These are phyloP conservation scores for Alternaria alternata DNA, from an alignment of 2,329 filamentous ascomycete species.

Conservation along the genomic window DNA sequence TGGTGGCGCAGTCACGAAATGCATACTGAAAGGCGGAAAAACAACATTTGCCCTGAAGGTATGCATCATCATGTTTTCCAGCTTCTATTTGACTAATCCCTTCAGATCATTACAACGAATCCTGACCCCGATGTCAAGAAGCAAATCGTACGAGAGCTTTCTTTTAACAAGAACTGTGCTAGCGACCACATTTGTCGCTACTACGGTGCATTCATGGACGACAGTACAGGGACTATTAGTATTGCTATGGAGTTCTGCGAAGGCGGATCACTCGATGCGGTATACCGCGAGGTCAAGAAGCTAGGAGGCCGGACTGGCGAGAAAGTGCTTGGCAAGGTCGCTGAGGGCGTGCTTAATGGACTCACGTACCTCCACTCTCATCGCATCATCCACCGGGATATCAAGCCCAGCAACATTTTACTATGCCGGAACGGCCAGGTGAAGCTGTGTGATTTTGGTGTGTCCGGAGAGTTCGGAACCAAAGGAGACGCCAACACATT, in stretches of 20 bases:
- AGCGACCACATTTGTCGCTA: constrained; percentile 97
- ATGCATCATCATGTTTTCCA: constrained; percentile 16
- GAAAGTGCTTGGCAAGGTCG: constrained; percentile 95
- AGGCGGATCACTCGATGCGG: constrained; percentile 92
- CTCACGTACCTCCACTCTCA: constrained; percentile 93
- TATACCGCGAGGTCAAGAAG: constrained; percentile 97
- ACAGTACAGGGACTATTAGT: constrained; percentile 94
- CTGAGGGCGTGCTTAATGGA: constrained; percentile 91
- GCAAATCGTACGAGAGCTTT: constrained; percentile 94
- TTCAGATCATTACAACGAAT: constrained; percentile 91
- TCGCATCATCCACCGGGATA: constrained; percentile 98
- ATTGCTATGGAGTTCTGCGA: constrained; percentile 99
- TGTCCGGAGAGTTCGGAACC: constrained; percentile 96
- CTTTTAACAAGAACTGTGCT: constrained; percentile 97
- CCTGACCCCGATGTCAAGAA: constrained; percentile 98
- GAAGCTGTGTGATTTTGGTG: constrained; percentile 98
- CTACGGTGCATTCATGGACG: constrained; percentile 96
- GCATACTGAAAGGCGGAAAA: constrained; percentile 87
- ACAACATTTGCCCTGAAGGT: constrained; percentile 97
- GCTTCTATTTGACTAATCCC: constrained; percentile 17
- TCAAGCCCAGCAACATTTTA: constrained; percentile 97
- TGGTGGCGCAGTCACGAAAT: constrained; percentile 92
- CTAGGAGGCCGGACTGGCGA: constrained; percentile 93
- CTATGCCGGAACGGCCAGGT: constrained; percentile 88
- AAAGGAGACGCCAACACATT: constrained; percentile 99